Conservation (phyloP, 306 rosid genomes). For the Cucumis melo region DNA sequence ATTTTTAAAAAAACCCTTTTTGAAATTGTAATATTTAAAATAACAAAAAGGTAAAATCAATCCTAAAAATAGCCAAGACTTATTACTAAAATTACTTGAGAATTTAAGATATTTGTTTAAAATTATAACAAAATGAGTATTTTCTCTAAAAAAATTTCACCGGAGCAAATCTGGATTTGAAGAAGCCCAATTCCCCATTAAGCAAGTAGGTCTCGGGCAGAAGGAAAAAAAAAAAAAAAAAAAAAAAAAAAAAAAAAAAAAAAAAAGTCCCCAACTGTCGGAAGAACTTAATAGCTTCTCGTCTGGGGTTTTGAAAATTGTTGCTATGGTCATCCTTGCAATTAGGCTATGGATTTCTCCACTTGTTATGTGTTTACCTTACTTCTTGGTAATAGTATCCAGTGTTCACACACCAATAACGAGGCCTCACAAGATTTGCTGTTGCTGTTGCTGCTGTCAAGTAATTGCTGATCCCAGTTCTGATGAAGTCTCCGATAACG, state of each 20-base stretch:
- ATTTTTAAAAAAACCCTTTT: too few relatives aligned
- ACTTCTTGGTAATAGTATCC: not conserved
- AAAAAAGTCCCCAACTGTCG: not conserved
- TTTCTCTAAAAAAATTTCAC: too few relatives aligned
- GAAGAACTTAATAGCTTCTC: not conserved
- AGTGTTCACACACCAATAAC: not conserved
- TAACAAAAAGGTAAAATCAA: too few relatives aligned
- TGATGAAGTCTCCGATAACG: too few relatives aligned
- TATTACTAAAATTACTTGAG: too few relatives aligned
- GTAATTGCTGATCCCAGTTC: too few relatives aligned
- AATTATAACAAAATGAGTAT: too few relatives aligned
- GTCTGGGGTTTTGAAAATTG: not conserved
- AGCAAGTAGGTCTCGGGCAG: not conserved
- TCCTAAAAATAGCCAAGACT: too few relatives aligned
- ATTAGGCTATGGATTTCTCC: not conserved
- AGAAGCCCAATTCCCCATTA: not conserved
- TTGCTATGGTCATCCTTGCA: not conserved
- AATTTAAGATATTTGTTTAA: too few relatives aligned
- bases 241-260: too few relatives aligned
- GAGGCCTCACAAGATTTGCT: not conserved
- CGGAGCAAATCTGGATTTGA: not conserved
- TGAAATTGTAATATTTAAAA: too few relatives aligned
- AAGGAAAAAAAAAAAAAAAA: too few relatives aligned
- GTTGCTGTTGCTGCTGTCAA: not conserved
- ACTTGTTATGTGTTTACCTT: not conserved